Evolutionary conservation across 139 green algal genomes (phyloP).

Genomic region (Ulvella scutata): DNA sequence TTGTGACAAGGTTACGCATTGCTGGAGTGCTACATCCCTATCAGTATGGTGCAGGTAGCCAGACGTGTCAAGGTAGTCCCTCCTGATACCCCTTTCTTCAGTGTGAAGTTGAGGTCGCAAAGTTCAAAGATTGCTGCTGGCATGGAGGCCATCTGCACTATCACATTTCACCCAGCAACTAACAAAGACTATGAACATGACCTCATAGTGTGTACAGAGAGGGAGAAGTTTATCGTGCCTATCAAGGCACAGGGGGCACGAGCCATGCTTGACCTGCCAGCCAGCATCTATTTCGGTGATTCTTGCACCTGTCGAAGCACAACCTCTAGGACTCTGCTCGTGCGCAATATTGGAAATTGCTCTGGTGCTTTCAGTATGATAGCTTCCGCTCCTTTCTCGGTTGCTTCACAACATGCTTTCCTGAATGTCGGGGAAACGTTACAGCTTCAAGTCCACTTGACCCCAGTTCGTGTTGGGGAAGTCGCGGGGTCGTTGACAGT

Average conservation of each 20-base stretch:
- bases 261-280: conserved; percentile 51
- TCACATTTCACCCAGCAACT: conserved; percentile 34
- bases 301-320: conserved; percentile 20
- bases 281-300: conserved; percentile 31
- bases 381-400: conserved; percentile 27
- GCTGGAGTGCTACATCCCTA: not conserved
- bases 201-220: conserved; percentile 56
- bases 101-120: conserved; percentile 21
- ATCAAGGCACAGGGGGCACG: conserved; percentile 24
- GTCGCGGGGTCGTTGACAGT: not conserved
- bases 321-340: conserved; percentile 26
- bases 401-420: conserved; percentile 25
- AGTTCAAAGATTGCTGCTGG: conserved; percentile 48
- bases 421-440: conserved; percentile 45
- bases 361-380: conserved; percentile 35
- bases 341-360: conserved; percentile 49
- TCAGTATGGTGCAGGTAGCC: conserved; percentile 28
- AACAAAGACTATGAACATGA: conserved; percentile 36
- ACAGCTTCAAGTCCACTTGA: conserved; percentile 14
- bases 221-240: conserved; percentile 66
- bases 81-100: conserved; percentile 36
- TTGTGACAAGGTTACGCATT: not conserved
- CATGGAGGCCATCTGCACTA: conserved; percentile 50
- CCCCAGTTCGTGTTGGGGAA: not conserved
- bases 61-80: conserved; percentile 35